A percentile compares a stretch with the other conserved stretches of the same genome.
Conservation (phyloP, 805 yeast genomes). For the Wickerhamiella azyma region DNA sequence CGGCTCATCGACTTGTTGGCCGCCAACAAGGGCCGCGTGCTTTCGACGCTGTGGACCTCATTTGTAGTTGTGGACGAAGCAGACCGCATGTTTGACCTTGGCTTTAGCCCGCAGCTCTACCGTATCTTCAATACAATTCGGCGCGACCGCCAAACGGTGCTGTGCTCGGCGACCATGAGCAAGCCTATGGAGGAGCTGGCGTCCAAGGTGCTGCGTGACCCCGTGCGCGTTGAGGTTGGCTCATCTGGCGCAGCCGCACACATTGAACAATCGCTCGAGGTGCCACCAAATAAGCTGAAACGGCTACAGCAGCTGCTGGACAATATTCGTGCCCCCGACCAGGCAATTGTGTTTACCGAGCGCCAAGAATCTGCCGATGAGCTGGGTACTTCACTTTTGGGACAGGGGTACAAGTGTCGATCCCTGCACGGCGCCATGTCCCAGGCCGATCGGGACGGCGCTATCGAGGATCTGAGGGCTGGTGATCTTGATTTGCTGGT, state of each 20-base stretch:
- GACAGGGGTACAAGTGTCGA: constrained; percentile 43
- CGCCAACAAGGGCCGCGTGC: constrained; percentile 66
- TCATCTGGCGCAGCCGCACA: constrained; percentile 72
- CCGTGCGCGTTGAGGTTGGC: constrained; percentile 69
- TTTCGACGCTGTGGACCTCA: constrained; percentile 54
- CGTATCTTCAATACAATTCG: constrained; percentile 64
- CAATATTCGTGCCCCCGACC: constrained; percentile 26
- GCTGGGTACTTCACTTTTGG: constrained; percentile 39
- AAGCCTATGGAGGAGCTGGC: constrained; percentile 66
- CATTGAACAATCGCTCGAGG: constrained; percentile 55
- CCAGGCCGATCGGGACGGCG: constrained; percentile 64
- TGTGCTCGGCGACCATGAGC: constrained; percentile 93
- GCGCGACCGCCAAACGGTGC: constrained; percentile 76
- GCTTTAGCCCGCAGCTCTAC: constrained; percentile 90
- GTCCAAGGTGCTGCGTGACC: constrained; percentile 42
- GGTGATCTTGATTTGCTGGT: constrained; percentile 50
- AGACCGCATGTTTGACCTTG: constrained; percentile 91
- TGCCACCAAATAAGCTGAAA: constrained; percentile 45
- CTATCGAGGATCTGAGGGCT: constrained; percentile 52
- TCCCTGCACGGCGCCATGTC: constrained; percentile 89
- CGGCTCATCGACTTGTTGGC: constrained; percentile 78
- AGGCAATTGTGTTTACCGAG: constrained; percentile 68
- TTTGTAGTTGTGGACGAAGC: constrained; percentile 91
- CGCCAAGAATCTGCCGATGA: constrained; percentile 78
- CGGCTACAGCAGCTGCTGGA: constrained; percentile 45